Conservation (phyloP, 352 stramenopile genomes). For the Globisporangium okanoganense region DNA sequence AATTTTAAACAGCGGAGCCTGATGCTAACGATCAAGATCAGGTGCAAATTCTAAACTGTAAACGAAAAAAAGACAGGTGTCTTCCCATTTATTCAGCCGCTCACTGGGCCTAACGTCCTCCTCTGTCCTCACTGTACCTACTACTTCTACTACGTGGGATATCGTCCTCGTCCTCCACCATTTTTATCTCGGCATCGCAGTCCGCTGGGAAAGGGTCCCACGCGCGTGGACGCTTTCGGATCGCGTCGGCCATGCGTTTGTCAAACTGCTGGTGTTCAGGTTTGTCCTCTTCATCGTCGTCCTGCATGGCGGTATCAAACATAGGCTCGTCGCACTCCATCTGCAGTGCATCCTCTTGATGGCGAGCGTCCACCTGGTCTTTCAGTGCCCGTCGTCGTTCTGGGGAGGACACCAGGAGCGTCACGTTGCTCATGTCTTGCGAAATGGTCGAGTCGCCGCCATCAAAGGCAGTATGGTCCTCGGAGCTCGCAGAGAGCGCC, state of each 20-base stretch:
- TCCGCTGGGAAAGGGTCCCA: background rate
- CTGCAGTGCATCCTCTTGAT: background rate
- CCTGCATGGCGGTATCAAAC: slow-evolving; percentile 1
- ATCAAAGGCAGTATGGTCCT: background rate
- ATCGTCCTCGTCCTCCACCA: background rate
- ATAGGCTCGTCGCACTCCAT: slow-evolving; percentile 12
- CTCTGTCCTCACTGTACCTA: background rate
- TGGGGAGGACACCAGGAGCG: background rate
- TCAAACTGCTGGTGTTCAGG: background rate
- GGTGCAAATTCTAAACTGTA: background rate
- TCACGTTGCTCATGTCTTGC: slow-evolving; percentile 13
- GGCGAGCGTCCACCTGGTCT: background rate
- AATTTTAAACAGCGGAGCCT: background rate
- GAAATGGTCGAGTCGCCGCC: slow-evolving; percentile 11
- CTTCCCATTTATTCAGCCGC: background rate
- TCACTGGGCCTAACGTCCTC: background rate
- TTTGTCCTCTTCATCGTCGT: slow-evolving; percentile 2
- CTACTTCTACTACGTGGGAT: background rate
- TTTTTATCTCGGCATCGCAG: background rate
- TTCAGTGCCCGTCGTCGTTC: background rate
- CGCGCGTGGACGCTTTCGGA: background rate
- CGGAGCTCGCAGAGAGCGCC: background rate
- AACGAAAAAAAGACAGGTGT: background rate
- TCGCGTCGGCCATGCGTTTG: background rate
- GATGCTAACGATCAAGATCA: background rate